A percentile compares a stretch with the other conserved stretches of the same genome.
Conservation (phyloP, 2,329 filamentous ascomycete genomes). For the Cadophora sp. region DNA sequence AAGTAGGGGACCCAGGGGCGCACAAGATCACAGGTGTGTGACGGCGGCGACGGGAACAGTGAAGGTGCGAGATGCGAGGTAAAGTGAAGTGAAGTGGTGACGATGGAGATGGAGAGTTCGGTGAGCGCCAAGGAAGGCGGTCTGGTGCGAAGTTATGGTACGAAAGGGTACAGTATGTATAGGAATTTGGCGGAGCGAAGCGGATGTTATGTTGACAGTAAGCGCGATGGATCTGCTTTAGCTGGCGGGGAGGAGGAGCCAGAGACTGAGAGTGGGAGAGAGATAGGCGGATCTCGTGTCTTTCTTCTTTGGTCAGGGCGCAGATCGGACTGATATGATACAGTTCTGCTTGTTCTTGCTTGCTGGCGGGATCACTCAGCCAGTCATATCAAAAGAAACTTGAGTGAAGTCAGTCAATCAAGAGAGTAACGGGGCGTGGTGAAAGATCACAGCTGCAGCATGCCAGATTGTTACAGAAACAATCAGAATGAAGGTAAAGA, state of each 20-base stretch:
- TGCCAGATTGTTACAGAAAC: neutral
- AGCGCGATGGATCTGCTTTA: neutral
- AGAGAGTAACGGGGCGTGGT: neutral
- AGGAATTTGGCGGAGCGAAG: neutral
- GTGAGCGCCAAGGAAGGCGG: neutral
- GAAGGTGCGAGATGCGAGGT: neutral
- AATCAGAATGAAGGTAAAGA: neutral
- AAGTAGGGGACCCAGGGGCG: neutral
- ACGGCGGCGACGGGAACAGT: constrained; percentile 5
- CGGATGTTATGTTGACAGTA: neutral
- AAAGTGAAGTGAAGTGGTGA: neutral
- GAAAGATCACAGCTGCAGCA: neutral
- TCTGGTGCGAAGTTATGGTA: too few species aligned
- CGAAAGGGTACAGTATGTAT: too few species aligned
- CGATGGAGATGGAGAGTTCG: neutral
- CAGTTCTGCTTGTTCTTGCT: neutral
- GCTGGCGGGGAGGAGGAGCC: neutral
- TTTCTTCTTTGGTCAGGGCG: constrained; percentile 1
- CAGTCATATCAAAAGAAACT: neutral
- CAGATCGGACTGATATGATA: neutral
- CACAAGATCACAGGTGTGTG: constrained; percentile 11
- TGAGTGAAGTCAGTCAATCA: neutral
- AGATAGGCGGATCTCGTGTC: neutral
- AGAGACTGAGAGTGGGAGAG: neutral
- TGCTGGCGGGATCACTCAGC: neutral